Evolutionary conservation across 1,284 basidiomycete genomes (phyloP), one percentile per base, ranked within the genome.

Genomic region (Cutaneotrichosporon dermatis): DNA sequence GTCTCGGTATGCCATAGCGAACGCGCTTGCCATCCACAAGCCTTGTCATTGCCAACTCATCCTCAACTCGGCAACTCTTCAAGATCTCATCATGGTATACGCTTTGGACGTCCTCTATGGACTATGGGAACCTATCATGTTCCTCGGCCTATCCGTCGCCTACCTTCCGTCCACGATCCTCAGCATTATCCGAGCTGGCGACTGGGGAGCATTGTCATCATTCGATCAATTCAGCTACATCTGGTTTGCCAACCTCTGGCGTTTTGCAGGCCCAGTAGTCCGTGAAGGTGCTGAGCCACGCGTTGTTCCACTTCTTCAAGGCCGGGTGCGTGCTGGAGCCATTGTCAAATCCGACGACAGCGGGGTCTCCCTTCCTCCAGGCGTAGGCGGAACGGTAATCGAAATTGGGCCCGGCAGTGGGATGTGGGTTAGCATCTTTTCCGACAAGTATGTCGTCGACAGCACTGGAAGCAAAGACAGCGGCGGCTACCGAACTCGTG

Each of bases 371-470:
- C 15, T 54, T 12, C 46, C 54, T 5, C 16, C 44, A 5, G 55
- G 58, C 25, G 59, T 63, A 16, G 45, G 54, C 41, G 62, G 62
- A 15, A 55, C 55, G 0, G 62, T 64, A 8, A 52, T 64, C 15
- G 62, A 64, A 41, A 57, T 64, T 25, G 62, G 62, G 2, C 62
- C 62, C 7, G 62, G 62, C 6, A 57, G 52, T 15, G 62, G 62
- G 33, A 61, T 57, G 55, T 64, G 62, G 62, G 62, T 53, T 13
- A 46, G 15, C 43, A 57, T 61, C 57, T 64, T 64, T 25, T 13
- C 46, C 42, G 62, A 64, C 52, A 54, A 57, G 51, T 59, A 61
- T 40, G 25, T 59, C 15, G 33, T 33, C 39, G 48, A 8, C 9
- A 49, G 25, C 15, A 42, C 16, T 4, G 9, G 15, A 33, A 49